Evolutionary conservation across 257 asterid species (phyloP).

Genomic region (Solanum sitiens): DNA sequence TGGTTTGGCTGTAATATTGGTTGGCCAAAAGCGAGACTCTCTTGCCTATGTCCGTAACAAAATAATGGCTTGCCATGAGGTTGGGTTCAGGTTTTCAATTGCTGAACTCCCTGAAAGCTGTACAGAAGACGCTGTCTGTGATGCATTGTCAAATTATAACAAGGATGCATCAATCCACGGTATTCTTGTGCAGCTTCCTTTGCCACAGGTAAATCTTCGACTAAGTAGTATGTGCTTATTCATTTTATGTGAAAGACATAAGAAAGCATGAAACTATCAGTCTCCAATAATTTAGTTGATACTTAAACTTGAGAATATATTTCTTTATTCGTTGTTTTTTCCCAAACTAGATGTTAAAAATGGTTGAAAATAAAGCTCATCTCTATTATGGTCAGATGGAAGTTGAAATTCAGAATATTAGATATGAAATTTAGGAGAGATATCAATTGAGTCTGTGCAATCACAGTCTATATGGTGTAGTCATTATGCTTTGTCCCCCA

Average conservation of each 20-base stretch:
- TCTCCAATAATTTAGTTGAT: neutral
- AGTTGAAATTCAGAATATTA: neutral
- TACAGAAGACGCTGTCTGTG: constrained; percentile 44
- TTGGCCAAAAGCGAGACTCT: constrained; percentile 76
- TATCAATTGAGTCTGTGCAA: neutral
- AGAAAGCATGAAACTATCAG: neutral
- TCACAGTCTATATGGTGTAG: neutral
- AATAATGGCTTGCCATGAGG: constrained; percentile 69
- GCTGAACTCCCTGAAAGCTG: constrained; percentile 54
- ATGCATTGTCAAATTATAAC: constrained; percentile 43
- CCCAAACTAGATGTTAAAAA: neutral
- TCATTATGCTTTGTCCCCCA: neutral
- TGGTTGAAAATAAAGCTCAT: neutral
- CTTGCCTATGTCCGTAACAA: constrained; percentile 68
- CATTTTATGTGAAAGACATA: neutral
- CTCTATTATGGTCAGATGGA: neutral
- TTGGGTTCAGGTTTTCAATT: constrained; percentile 52
- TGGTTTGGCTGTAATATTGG: constrained; percentile 73
- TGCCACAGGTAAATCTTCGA: constrained; percentile 56
- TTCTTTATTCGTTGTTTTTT: neutral
- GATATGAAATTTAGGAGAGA: neutral
- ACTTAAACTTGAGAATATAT: neutral
- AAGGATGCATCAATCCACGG: constrained; percentile 73
- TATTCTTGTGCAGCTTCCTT: constrained; percentile 85
- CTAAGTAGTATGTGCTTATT: neutral